Percentiles rank a stretch among this genome's conserved stretches.
phyloP scores from a whole-genome alignment of 768 basidiomycete genomes.

The Lentinula sp. region DNA sequence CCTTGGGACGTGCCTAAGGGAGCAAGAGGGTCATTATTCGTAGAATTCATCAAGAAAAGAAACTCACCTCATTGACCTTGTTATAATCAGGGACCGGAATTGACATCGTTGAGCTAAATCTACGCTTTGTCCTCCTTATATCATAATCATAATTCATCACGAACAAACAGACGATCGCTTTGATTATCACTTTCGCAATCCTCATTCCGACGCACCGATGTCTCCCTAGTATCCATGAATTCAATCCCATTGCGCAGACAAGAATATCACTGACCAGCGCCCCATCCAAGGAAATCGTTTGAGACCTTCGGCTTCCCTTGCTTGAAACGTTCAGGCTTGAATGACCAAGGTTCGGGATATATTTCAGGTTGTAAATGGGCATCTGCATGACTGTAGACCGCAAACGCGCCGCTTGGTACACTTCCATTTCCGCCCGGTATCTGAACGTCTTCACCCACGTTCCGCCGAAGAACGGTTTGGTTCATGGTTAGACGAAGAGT shows the following conservation, averaged over 20 bases:
- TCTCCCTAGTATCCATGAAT: background rate
- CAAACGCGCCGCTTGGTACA: background rate
- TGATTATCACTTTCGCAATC: constrained; percentile 3
- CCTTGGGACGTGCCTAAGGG: background rate
- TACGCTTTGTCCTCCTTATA: background rate
- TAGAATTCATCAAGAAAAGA: too few relatives aligned
- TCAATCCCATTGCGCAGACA: background rate
- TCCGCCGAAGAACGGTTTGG: constrained; percentile 26
- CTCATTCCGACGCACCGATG: background rate
- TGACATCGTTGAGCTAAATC: background rate
- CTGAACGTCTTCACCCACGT: constrained; percentile 21
- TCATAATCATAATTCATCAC: constrained; percentile 2
- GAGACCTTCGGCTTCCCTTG: background rate
- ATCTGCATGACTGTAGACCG: constrained; percentile 2
- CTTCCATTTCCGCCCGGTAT: constrained; percentile 10
- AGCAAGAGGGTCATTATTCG: too few relatives aligned
- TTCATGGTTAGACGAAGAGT: constrained; percentile 27
- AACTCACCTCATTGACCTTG: background rate
- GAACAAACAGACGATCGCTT: background rate
- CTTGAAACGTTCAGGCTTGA: background rate
- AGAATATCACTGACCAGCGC: constrained; percentile 1
- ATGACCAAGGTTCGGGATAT: background rate
- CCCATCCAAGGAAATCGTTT: constrained; percentile 1
- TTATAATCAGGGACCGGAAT: background rate
- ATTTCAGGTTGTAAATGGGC: background rate